Evolutionary conservation across 169 alveolate genomes (phyloP).

Genomic region (Plasmodium chabaudi): DNA sequence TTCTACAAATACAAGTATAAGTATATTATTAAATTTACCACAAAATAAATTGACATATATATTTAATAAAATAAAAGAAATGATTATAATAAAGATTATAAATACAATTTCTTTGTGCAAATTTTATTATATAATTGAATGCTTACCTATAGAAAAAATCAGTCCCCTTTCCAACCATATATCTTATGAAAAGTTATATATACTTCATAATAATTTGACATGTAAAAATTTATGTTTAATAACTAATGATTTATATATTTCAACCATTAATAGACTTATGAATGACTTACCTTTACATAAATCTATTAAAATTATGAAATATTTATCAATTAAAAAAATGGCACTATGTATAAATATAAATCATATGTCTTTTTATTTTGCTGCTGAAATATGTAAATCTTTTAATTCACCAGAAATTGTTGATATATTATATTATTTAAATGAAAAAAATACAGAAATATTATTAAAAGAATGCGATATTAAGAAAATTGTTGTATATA

Average conservation of each 20-base stretch:
- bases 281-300: constrained; percentile 54
- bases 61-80: constrained; percentile 22
- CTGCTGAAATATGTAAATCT: constrained; percentile 24
- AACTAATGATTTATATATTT: constrained; percentile 14
- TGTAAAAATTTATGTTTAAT: constrained; percentile 14
- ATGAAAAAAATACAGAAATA: constrained; percentile 15
- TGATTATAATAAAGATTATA: constrained; percentile 24
- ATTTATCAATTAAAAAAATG: constrained; percentile 23
- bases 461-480: constrained; percentile 17
- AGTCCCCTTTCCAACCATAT: constrained; percentile 22
- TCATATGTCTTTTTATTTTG: constrained; percentile 5
- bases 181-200: constrained; percentile 46
- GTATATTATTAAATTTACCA: constrained; percentile 35
- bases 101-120: constrained; percentile 52
- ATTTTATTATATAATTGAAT: constrained; percentile 59
- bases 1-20: constrained; percentile 33
- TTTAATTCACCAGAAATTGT: constrained; percentile 34
- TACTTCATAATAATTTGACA: constrained; percentile 22
- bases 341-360: constrained; percentile 15
- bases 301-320: constrained; percentile 41
- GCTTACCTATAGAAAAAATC: constrained; percentile 36
- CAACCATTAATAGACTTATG: constrained; percentile 29
- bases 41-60: constrained; percentile 41
- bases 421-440: constrained; percentile 21
- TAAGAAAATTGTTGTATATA: constrained; percentile 32